Base-by-base conservation (phyloP, 2,329 filamentous ascomycete species). In the Colletotrichum kahawae region DNA sequence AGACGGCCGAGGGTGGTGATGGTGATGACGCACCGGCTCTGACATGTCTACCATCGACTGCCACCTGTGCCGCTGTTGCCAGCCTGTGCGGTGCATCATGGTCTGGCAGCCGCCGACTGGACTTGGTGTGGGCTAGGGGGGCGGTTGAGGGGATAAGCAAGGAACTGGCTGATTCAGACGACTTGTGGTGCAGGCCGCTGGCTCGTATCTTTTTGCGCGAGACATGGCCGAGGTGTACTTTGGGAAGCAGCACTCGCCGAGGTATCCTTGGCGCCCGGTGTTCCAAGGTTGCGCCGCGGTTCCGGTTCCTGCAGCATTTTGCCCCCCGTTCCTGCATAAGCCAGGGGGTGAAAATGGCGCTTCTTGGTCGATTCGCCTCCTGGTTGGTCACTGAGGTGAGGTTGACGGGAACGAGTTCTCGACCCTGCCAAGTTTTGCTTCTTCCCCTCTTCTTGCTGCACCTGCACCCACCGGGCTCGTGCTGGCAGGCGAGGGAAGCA, bases 331-430 rank as follows among this genome's bases (percentile, higher is more conserved):
- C 74, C 71, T 76, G 74, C 74, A 74, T 76, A 57, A 74, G 60
- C 48, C 74, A 76, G 71, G 74, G 74, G 74, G 65, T 65, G 74
- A 74, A 76, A 76, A 76, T 76, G 71, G 74, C 74, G 74, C 74
- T 76, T 74, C 62, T 66, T 57, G 63, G 18, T 70, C 48, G 24
- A 64, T 70, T 70, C 67, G 67, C 71, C 21, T 13, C 29, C 51
- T 43, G 51, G 48, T n/a, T 51, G 33, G 57, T 9, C 29, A 31
- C 31, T n/a, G 57, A 31, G 27, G 31, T 63, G 8, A 31, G 27
- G 38, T 63, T 7, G n/a, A 51, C 43, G n/a, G 43, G 43, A 51
- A 51, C 43, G 43, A 51, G 43, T 36, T 18, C 57, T 63, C 34
- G 10, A 48, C 54, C 62, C 43, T 63, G 66, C 54, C 66, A 68